These are phyloP conservation scores for Candida maesae DNA, from an alignment of 805 yeast genomes.

Conservation along the genomic window DNA sequence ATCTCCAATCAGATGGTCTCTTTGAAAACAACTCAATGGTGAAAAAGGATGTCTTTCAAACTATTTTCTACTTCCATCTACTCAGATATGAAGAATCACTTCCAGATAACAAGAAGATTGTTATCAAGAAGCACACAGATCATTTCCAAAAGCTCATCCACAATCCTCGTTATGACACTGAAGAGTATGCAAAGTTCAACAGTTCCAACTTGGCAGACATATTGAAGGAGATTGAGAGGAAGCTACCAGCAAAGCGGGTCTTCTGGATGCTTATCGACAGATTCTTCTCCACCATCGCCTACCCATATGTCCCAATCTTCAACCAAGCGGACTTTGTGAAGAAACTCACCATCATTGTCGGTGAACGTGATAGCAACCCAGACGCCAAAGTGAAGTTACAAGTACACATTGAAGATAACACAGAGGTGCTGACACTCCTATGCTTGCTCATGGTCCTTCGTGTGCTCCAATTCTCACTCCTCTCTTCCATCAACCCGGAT, in stretches of 20 bases:
- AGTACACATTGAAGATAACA: neutral
- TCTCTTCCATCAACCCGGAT: conserved; percentile 13
- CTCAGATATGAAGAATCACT: conserved; percentile 8
- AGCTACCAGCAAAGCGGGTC: conserved; percentile 49
- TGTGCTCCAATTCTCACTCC: conserved; percentile 18
- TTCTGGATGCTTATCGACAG: conserved; percentile 55
- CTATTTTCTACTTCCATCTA: conserved; percentile 15
- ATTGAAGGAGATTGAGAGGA: conserved; percentile 30
- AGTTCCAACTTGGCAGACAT: conserved; percentile 15
- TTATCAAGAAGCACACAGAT: conserved; percentile 2
- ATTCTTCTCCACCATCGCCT: conserved; percentile 40
- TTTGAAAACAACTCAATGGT: conserved; percentile 17
- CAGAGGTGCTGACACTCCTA: neutral
- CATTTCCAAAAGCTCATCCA: conserved; percentile 16
- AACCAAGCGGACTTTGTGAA: conserved; percentile 47
- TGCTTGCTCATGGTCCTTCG: conserved; percentile 13
- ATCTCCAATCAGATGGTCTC: conserved; percentile 19
- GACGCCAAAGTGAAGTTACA: conserved; percentile 24
- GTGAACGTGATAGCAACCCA: conserved; percentile 28
- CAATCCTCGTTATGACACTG: conserved; percentile 18
- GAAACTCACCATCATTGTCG: conserved; percentile 42
- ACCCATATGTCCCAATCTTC: conserved; percentile 58
- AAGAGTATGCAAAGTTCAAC: conserved; percentile 18
- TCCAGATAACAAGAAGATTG: conserved; percentile 1
- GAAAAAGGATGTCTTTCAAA: conserved; percentile 20